Percentiles rank a stretch among this genome's conserved stretches.
Evolutionary conservation across 2,329 filamentous ascomycete species (phyloP).

Genomic region (Cryphonectria naterciae): DNA sequence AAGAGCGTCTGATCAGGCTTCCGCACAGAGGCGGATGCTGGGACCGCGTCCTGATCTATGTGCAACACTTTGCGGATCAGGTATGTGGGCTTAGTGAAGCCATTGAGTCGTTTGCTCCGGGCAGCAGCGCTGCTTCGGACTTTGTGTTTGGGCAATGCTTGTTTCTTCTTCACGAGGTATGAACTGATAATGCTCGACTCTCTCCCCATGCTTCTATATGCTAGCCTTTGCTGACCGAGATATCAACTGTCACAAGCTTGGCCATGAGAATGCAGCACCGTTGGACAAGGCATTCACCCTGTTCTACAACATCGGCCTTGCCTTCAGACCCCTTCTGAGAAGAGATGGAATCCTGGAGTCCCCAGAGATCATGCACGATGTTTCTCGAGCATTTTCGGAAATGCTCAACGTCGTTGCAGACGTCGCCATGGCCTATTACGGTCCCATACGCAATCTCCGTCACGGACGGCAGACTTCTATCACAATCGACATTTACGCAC

Average conservation of each 20-base stretch:
- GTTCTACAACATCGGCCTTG: conserved; percentile 10
- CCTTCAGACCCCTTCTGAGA: background rate
- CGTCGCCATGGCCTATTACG: conserved; percentile 11
- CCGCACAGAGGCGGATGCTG: conserved; percentile 7
- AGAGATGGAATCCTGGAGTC: background rate
- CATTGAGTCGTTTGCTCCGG: conserved; percentile 10
- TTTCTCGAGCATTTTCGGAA: conserved; percentile 4
- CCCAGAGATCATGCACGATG: conserved; percentile 4
- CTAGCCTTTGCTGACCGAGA: background rate
- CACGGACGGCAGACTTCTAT: background rate
- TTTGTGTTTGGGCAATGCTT: conserved; percentile 15
- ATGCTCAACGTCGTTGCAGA: conserved; percentile 6
- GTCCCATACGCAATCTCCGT: background rate
- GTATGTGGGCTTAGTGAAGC: background rate
- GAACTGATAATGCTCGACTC: no score
- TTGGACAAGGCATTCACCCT: conserved; percentile 13
- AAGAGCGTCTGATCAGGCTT: conserved; percentile 10
- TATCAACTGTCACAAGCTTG: background rate
- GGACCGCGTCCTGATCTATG: conserved; percentile 9
- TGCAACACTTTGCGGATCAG: conserved; percentile 9
- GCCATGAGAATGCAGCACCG: conserved; percentile 6
- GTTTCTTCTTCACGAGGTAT: conserved; percentile 11
- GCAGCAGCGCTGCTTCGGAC: background rate
- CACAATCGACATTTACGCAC: conserved; percentile 12
- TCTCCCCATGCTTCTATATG: background rate